phyloP scores from a whole-genome alignment of 2,329 filamentous ascomycete species.

The Hypoxylon sp. region DNA sequence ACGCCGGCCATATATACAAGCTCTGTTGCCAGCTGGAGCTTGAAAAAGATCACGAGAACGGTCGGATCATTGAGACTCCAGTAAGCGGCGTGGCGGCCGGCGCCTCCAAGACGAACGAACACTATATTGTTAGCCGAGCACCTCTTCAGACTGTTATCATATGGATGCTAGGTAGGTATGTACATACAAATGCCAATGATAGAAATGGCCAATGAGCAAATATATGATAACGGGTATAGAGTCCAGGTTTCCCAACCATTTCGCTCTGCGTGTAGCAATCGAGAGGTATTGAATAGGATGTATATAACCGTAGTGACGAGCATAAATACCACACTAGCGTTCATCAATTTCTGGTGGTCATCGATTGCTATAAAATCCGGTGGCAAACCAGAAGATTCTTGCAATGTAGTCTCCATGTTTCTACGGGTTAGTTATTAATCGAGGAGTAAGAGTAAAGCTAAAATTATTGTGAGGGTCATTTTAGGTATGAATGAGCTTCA shows the following conservation, averaged over 20 bases:
- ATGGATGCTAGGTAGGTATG: neutral
- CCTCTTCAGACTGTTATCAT: neutral
- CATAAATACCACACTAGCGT: neutral
- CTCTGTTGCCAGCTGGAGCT: slow-evolving; percentile 5
- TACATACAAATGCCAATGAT: neutral
- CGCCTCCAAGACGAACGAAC: slow-evolving; percentile 5
- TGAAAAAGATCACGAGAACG: neutral
- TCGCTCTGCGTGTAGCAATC: neutral
- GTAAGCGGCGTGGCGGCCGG: neutral
- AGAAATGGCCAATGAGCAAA: neutral
- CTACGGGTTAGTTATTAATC: neutral
- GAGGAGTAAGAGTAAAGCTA: too few relatives aligned
- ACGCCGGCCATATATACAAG: slow-evolving; percentile 6
- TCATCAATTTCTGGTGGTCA: neutral
- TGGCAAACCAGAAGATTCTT: neutral
- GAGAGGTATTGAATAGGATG: neutral
- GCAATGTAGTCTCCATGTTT: neutral
- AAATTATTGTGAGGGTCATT: too few relatives aligned
- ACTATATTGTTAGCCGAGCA: slow-evolving; percentile 1
- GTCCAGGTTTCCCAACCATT: slow-evolving; percentile 18
- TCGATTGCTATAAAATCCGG: neutral
- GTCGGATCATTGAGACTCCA: neutral
- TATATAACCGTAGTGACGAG: slow-evolving; percentile 7
- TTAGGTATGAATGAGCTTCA: too few relatives aligned
- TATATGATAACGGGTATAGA: slow-evolving; percentile 12